These are phyloP conservation scores for Striga hermonthica DNA, from an alignment of 305 asterid genomes.

Conservation along the genomic window DNA sequence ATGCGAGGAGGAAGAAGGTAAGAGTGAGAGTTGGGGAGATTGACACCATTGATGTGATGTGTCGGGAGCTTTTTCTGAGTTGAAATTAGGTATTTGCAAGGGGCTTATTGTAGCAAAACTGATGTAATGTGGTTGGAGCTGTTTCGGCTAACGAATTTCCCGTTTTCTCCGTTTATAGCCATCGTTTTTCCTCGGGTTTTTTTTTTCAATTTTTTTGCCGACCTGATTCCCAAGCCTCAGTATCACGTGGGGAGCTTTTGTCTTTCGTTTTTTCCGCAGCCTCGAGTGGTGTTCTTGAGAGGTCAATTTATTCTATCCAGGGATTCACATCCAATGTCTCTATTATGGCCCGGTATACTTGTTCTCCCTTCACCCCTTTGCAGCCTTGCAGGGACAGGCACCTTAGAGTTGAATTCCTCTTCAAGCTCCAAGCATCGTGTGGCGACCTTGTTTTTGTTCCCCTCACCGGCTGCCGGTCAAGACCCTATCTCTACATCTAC, in stretches of 20 bases:
- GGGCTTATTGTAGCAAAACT: no score
- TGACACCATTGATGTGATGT: background rate
- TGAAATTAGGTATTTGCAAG: no score
- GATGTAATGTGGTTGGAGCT: no score
- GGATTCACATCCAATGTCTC: conserved; percentile 74
- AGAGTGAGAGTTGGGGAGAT: background rate
- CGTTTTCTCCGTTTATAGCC: no score
- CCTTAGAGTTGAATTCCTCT: conserved; percentile 59
- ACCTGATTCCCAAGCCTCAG: no score
- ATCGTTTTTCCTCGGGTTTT: no score
- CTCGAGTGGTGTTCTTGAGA: conserved; percentile 67
- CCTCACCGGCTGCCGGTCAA: no score
- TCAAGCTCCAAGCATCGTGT: conserved; percentile 38
- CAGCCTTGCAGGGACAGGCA: conserved; percentile 67
- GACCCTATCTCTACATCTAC: no score
- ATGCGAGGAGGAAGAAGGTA: conserved; percentile 24
- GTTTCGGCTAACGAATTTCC: no score
- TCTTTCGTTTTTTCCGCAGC: conserved; percentile 58
- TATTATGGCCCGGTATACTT: conserved; percentile 53
- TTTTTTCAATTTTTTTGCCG: no score
- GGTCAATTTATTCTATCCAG: conserved; percentile 79
- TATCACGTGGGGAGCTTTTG: conserved; percentile 22
- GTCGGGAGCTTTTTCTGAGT: no score
- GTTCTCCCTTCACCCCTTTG: conserved; percentile 74
- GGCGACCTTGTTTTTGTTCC: no score